Conservation (phyloP, 1,284 basidiomycete genomes). For the Austroboletus novae-zelandiae region DNA sequence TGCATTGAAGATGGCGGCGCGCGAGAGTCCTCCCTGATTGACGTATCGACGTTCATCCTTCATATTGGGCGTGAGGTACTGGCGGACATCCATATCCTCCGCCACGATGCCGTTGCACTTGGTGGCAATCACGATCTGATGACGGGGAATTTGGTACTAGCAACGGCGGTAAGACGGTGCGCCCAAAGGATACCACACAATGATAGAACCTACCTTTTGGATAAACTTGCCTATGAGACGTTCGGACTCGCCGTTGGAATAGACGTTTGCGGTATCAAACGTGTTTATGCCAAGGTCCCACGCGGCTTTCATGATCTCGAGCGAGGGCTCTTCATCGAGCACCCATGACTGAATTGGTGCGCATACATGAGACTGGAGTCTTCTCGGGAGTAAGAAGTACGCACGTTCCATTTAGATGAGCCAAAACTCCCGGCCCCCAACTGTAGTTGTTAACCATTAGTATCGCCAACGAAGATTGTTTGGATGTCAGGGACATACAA, state of each 20-base stretch:
- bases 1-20: conserved; percentile 44
- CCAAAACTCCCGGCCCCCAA: conserved; percentile 53
- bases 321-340: conserved; percentile 42
- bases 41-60: conserved; percentile 34
- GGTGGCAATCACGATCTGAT: conserved; percentile 46
- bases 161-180: neutral
- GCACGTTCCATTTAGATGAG: conserved; percentile 35
- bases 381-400: conserved; percentile 1
- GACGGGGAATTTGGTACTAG: conserved; percentile 55
- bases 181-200: neutral
- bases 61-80: conserved; percentile 3
- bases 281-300: conserved; percentile 47
- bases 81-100: conserved; percentile 4
- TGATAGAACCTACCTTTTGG: conserved; percentile 32
- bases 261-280: conserved; percentile 58
- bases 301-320: conserved; percentile 44
- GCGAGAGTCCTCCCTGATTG: conserved; percentile 45
- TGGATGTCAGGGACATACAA: conserved; percentile 24
- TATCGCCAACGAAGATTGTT: neutral
- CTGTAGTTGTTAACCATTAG: conserved; percentile 14
- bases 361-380: neutral
- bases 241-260: conserved; percentile 51
- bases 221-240: conserved; percentile 52
- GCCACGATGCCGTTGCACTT: conserved; percentile 34
- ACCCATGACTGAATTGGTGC: conserved; percentile 36